phyloP scores from a whole-genome alignment of 2,329 filamentous ascomycete genomes.

The Claviceps capensis region DNA sequence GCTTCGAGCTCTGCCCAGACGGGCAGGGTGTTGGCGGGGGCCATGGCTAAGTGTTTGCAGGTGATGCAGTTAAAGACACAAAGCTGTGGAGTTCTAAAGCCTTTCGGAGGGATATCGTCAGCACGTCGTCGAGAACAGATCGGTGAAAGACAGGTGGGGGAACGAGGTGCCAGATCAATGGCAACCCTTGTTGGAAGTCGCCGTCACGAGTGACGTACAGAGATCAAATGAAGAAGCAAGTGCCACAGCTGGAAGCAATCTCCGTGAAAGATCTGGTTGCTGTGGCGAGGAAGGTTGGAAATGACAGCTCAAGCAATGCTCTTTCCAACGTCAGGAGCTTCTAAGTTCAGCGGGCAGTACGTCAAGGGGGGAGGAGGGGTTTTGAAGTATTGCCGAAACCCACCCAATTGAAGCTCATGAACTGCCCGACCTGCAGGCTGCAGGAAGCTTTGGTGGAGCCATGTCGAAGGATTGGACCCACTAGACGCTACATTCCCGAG shows the following conservation, averaged over 20 bases:
- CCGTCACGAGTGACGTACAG: background rate
- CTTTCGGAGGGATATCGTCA: background rate
- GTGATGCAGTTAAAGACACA: background rate
- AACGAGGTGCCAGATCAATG: background rate
- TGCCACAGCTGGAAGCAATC: background rate
- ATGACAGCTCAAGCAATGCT: background rate
- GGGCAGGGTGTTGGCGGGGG: constrained; percentile 72
- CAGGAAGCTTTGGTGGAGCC: background rate
- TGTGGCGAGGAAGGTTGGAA: background rate
- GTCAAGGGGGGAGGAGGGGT: background rate
- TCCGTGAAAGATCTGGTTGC: background rate
- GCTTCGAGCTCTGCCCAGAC: constrained; percentile 85
- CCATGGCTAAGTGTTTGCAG: constrained; percentile 34
- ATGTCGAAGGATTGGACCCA: no score
- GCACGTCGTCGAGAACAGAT: background rate
- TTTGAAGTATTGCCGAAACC: background rate
- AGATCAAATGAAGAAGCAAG: background rate
- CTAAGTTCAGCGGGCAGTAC: background rate
- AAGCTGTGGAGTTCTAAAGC: background rate
- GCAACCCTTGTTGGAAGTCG: background rate
- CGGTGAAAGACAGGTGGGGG: background rate
- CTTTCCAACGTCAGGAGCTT: background rate
- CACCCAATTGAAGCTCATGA: background rate
- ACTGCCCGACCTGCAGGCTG: background rate
- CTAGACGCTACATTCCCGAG: no score